Evolutionary conservation across 202 grass and related monocot genomes (phyloP).

Genomic region (Brachypodium distachyon): DNA sequence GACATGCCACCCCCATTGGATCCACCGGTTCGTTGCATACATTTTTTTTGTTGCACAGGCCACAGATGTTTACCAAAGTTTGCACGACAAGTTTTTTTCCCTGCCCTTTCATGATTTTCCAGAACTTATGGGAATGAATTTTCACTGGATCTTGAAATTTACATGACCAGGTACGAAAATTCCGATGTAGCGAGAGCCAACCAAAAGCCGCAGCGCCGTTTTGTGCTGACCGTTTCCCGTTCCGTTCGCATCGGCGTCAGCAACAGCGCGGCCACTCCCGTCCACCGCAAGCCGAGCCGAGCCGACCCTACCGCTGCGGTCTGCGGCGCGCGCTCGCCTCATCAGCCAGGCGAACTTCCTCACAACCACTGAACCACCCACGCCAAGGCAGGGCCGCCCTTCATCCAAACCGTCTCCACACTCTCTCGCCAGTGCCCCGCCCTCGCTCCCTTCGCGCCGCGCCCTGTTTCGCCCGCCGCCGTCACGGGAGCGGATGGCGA

Average conservation of each 20-base stretch:
- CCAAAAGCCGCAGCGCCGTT: no score
- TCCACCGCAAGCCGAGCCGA: background rate
- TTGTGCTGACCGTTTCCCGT: background rate
- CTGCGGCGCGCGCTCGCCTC: background rate
- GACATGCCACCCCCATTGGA: no score
- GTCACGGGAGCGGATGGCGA: conserved; percentile 23
- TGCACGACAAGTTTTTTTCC: no score
- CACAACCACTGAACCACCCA: conserved; percentile 6
- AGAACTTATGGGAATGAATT: no score
- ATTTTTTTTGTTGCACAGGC: no score
- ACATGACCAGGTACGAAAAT: no score
- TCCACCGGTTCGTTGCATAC: no score
- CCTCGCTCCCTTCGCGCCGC: background rate
- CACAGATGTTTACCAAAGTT: no score
- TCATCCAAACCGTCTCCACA: conserved; percentile 9
- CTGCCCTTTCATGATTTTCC: no score
- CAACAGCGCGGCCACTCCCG: background rate
- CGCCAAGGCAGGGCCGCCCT: background rate
- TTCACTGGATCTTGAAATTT: no score
- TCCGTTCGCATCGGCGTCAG: no score
- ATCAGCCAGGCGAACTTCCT: background rate
- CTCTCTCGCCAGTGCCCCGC: background rate
- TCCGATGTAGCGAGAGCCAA: no score
- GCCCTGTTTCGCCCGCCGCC: background rate
- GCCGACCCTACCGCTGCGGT: background rate